These are phyloP conservation scores for Astraeus odoratus DNA, from an alignment of 768 basidiomycete species.

Conservation along the genomic window DNA sequence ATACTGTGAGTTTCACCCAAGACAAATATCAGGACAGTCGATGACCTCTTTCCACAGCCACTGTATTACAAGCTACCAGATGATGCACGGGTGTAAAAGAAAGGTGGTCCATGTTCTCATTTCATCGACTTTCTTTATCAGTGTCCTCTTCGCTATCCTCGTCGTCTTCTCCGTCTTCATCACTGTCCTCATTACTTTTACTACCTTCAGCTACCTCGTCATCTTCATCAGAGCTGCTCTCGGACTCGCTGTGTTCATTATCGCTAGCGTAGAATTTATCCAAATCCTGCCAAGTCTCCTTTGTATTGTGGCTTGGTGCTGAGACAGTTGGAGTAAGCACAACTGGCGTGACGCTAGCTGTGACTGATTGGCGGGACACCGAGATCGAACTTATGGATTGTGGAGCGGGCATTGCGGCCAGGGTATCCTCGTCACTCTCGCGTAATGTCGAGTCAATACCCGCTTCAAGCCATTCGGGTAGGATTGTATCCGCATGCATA, in stretches of 20 bases:
- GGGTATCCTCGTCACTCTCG: constrained; percentile 53
- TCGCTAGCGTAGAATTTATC: constrained; percentile 67
- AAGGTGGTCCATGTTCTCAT: not conserved
- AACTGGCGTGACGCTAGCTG: constrained; percentile 35
- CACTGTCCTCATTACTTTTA: constrained; percentile 16
- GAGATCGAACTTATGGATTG: constrained; percentile 37
- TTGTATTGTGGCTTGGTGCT: constrained; percentile 39
- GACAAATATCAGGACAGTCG: not conserved
- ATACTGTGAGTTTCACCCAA: constrained; percentile 41
- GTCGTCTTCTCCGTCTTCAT: constrained; percentile 14
- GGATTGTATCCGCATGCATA: constrained; percentile 32
- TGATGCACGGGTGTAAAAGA: constrained; percentile 31
- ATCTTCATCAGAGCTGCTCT: constrained; percentile 19
- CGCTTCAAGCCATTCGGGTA: constrained; percentile 86
- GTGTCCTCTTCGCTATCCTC: constrained; percentile 18
- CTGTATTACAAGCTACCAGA: constrained; percentile 47
- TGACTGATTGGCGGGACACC: constrained; percentile 21
- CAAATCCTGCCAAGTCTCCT: constrained; percentile 49
- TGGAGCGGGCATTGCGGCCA: constrained; percentile 22
- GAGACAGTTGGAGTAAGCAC: constrained; percentile 52
- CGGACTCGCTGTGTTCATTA: constrained; percentile 28
- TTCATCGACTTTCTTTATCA: constrained; percentile 6
- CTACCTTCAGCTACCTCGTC: constrained; percentile 33
- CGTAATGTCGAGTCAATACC: constrained; percentile 77
- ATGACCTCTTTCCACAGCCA: constrained; percentile 28